Conservation (phyloP, 768 basidiomycete species). For the Dictyophora rubrovolvata region DNA sequence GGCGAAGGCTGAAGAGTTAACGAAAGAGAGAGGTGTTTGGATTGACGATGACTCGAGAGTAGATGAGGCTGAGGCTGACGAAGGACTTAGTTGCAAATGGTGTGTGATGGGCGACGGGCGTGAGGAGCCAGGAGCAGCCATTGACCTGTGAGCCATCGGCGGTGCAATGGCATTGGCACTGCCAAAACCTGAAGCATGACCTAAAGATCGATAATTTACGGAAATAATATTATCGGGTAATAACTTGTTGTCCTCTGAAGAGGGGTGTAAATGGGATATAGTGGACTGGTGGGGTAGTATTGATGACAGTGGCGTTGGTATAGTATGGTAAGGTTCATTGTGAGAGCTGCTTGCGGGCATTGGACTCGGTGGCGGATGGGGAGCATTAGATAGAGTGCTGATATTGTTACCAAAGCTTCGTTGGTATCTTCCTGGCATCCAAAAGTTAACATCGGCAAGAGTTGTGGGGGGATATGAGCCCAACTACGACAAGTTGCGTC, state of each 20-base stretch:
- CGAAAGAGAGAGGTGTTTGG: neutral
- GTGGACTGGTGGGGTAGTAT: neutral
- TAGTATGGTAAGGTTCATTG: too few species aligned
- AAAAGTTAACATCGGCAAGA: neutral
- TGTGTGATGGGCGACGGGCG: neutral
- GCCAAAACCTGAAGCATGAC: too few species aligned
- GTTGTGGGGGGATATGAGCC: conserved; percentile 69
- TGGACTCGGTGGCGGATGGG: neutral
- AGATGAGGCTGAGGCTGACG: neutral
- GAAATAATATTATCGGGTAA: neutral
- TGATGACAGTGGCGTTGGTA: too few species aligned
- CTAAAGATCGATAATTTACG: too few species aligned
- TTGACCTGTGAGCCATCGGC: neutral
- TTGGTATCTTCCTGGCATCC: neutral
- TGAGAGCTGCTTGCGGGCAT: too few species aligned
- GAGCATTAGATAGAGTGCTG: neutral
- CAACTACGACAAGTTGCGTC: conserved; percentile 38
- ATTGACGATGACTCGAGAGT: neutral
- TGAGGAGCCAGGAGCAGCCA: neutral
- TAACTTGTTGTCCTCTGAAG: neutral
- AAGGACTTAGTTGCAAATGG: neutral
- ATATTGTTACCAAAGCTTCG: neutral
- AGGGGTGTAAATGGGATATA: neutral
- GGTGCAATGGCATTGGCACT: neutral
- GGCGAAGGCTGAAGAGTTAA: neutral